Evolutionary conservation across 179 eudicot genomes (phyloP), one percentile per base, ranked within the genome.

Genomic region (Camellia oleifera): DNA sequence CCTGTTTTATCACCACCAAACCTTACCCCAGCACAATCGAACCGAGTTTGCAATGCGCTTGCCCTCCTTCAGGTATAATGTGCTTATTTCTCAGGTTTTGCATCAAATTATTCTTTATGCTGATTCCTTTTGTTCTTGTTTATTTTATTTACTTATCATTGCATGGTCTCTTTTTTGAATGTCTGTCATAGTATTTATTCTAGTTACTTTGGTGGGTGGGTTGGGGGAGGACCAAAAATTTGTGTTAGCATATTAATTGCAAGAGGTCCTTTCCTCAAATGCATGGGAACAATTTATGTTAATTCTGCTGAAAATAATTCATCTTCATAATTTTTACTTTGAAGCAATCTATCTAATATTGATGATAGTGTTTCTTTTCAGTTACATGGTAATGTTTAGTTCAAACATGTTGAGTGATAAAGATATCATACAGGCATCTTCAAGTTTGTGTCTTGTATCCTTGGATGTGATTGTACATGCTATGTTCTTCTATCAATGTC

Each of bases 41-140:
- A 92, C 83, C 93, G 99, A 72, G 98, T 94, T 66, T 96, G 98
- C 87, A 94, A 96, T 85, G 97, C 97, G 8, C 97, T 96, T 77
- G 99, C 99, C 54, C 89, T 96, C 23, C 93, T 96, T 79, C 99
- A 96, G 97, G 99, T 94, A 53, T 7, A 42, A 71, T 62, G 2
- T 62, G 32, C 32, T 60, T 17, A 12, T 60, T 46, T 45, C 46
- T 60, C 23, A 17, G 20, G 5, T 4, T 71, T 42, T 75, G 7
- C 53, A 58, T 75, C 48, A 74, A 57, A 52, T 7, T 56, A 15
- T 45, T 73, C 63, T 26, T 32, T 54, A 67, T 54, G 20, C 12
- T 56, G 76, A 13, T 53, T 73, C 18, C 20, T 5, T 54, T 13
- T 54, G 20, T 46, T 73, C 65, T 74, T 15, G 1, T 58, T 66